Evolutionary conservation across 2,329 filamentous ascomycete species (phyloP).

Genomic region (Thelonectria blattea): DNA sequence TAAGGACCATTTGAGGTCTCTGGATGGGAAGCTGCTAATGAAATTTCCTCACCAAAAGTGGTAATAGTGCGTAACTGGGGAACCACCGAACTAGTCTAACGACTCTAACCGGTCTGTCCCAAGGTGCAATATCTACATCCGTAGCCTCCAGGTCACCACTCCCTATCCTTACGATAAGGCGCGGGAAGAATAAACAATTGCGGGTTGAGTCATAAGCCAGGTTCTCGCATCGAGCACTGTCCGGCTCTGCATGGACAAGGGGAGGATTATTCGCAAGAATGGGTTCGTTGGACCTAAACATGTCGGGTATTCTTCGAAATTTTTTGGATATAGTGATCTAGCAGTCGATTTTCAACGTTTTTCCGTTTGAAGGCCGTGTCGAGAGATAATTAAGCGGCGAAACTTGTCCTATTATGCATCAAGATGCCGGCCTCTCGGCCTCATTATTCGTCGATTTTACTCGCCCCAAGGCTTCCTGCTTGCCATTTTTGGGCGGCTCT

Average conservation of each 20-base stretch:
- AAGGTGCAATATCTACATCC: constrained; percentile 21
- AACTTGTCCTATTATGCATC: no score
- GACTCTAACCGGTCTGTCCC: constrained; percentile 27
- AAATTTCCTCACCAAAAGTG: neutral
- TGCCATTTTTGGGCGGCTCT: constrained; percentile 12
- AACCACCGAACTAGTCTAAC: no score
- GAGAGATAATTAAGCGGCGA: constrained; percentile 2
- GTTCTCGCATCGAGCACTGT: constrained; percentile 22
- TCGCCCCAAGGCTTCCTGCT: neutral
- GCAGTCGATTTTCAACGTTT: constrained; percentile 17
- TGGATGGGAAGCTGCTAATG: neutral
- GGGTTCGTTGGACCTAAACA: constrained; percentile 25
- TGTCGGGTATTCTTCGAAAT: constrained; percentile 27
- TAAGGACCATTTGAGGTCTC: neutral
- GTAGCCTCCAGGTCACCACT: constrained; percentile 21
- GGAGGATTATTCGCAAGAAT: constrained; percentile 26
- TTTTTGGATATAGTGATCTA: constrained; percentile 28
- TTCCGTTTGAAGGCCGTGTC: constrained; percentile 23
- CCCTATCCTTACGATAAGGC: constrained; percentile 24
- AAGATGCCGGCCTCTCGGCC: neutral
- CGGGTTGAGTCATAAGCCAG: neutral
- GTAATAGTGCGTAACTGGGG: constrained; percentile 25
- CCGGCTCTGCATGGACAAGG: constrained; percentile 26
- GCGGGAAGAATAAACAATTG: constrained; percentile 21
- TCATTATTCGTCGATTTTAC: neutral